Evolutionary conservation across 1,284 basidiomycete species (phyloP), one percentile per base, ranked within the genome.

Genomic region (Peniophora sp.): DNA sequence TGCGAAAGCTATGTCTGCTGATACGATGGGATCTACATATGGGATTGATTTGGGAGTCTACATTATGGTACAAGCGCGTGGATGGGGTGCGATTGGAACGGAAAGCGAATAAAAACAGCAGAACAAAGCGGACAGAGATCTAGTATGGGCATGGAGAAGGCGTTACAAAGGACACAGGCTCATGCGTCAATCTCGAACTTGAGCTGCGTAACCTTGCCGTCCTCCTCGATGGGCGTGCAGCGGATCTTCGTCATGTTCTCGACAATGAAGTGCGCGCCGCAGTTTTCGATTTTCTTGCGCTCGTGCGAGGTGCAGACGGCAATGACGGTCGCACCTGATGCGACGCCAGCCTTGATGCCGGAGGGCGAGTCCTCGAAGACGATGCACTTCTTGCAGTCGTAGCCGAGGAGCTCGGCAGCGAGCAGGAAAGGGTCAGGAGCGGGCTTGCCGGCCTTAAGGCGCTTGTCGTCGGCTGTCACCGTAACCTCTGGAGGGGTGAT

Each of bases 331-430:
- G 83, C 85, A 39, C 85, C 86, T 32, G 79, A 79, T 0, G 83
- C 83, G 38, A 85, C 79, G 49, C 83, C 86, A 1, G 86, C 84
- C 39, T 75, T 75, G 63, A 89, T 89, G 38, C 86, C 86, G 19
- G 77, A 81, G 0, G 83, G 85, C 35, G 83, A 86, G 65, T 87
- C 85, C 61, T 89, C 86, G 56, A 88, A 85, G 50, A 89, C 84
- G 56, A 89, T 77, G 53, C 81, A 83, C 17, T 73, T 70, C 50
- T 68, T 65, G 14, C 80, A 73, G 14, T 73, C 67, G 61, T 72
- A 85, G 1, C 86, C 86, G 51, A 90, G 78, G 62, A 84, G 82
- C 56, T 80, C 65, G 3, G 86, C 86, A 3, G 86, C 85, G 51
- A 88, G 78, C 53, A 89, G 72, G 75, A 88, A 89, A 1, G 85